Evolutionary conservation across 2,329 filamentous ascomycete genomes (phyloP).

Genomic region (Gnomoniopsis sp.): DNA sequence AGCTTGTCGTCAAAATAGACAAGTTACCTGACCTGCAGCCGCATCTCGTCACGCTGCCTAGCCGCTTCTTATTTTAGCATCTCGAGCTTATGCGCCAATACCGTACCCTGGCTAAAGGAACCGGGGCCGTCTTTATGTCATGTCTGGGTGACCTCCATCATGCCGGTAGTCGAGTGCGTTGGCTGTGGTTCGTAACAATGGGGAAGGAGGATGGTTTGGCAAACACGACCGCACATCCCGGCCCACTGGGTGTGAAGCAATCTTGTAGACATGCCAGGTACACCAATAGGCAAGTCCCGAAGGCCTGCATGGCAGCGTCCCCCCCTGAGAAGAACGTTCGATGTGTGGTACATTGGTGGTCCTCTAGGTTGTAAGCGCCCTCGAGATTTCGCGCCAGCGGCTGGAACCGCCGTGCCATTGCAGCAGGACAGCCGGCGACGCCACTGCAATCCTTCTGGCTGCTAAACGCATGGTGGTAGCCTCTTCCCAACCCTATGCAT

Average conservation of each 20-base stretch:
- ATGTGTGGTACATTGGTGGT: not conserved
- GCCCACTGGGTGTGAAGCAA: not conserved
- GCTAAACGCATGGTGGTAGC: not conserved
- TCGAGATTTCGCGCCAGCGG: not conserved
- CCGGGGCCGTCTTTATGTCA: not conserved
- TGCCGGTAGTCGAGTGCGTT: conserved; percentile 10
- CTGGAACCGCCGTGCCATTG: not conserved
- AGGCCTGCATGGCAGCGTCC: conserved; percentile 3
- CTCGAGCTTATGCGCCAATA: not conserved
- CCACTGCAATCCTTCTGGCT: not conserved
- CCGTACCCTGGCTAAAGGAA: conserved; percentile 1
- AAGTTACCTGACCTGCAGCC: conserved; percentile 19
- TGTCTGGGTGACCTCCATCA: not conserved
- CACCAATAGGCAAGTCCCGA: conserved; percentile 17
- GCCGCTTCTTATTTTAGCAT: conserved; percentile 17
- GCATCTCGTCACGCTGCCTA: conserved; percentile 16
- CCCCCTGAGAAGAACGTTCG: not conserved
- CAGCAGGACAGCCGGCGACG: not conserved
- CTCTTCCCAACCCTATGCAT: not conserved
- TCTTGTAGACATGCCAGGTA: conserved; percentile 11
- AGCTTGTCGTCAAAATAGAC: conserved; percentile 20
- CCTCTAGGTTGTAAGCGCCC: not conserved
- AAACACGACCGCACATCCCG: conserved; percentile 1
- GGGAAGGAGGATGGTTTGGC: not conserved
- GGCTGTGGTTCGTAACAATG: not conserved